Evolutionary conservation across 441 rosid species (phyloP), one percentile per base, ranked within the genome.

Genomic region (Erysimum cheiri): DNA sequence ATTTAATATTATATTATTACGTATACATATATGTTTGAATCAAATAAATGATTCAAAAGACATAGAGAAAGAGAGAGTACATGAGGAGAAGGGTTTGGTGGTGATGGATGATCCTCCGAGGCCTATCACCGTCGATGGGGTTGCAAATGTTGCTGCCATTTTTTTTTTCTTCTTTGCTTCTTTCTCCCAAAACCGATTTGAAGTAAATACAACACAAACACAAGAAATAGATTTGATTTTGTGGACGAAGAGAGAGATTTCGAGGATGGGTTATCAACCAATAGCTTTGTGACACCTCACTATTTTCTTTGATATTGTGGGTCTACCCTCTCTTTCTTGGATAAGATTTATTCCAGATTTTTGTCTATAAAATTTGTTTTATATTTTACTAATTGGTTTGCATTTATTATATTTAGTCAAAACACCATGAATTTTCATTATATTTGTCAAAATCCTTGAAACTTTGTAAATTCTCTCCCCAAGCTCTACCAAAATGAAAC

Each of bases 121-220:
- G 65, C 96, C 94, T 26, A 84, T 60, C 40, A 91, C 85, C 60
- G 94, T 70, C 9, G 96, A 81, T 2, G 92, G 74, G 64, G 86
- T 58, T 32, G 88, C 80, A 68, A 84, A 71, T 63, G 88, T 53
- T 55, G 96, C 83, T 55, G 96, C 96, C 94, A 89, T 86, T 67
- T 59, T 69, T 29, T 37, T 55, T 19, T n/a, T n/a, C 32, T 36
- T 8, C 44, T 47, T 24, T 43, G 69, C 9, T n/a, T 11, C 28
- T 39, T 43, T 72, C 59, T 55, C 19, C 36, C 66, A 35, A 52
- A 54, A 54, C 59, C 2, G 31, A 60, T 47, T 14, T 50, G 60
- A 54, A 37, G 67, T 65, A 24, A 33, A 32, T 8, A 52, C 31
- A 33, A 47, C 37, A 12, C 50, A 31, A 17, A 26, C 32, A 53